Evolutionary conservation across 2,329 filamentous ascomycete genomes (phyloP).

Genomic region (Ophiocordyceps australis): DNA sequence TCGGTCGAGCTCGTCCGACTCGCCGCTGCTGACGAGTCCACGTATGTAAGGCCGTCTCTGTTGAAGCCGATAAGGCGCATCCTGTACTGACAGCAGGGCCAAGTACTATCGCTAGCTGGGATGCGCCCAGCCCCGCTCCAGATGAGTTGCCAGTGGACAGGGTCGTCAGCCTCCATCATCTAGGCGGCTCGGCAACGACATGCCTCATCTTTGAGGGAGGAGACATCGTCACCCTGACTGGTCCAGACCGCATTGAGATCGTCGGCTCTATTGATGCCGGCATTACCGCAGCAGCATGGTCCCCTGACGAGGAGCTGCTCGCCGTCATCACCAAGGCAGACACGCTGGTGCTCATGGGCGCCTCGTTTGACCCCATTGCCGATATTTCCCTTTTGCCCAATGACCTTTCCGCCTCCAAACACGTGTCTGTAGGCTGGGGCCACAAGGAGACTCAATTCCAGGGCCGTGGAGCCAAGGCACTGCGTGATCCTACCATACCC

Average conservation of each 20-base stretch:
- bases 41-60: too few species aligned
- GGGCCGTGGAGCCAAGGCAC: slow-evolving; percentile 67
- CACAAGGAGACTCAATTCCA: slow-evolving; percentile 98
- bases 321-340: slow-evolving; percentile 63
- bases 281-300: slow-evolving; percentile 81
- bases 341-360: slow-evolving; percentile 82
- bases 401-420: slow-evolving; percentile 73
- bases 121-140: slow-evolving; percentile 64
- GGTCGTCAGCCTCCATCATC: slow-evolving; percentile 67
- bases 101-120: slow-evolving; percentile 60
- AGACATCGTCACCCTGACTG: slow-evolving; percentile 71
- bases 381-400: slow-evolving; percentile 55
- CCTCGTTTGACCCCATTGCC: slow-evolving; percentile 69
- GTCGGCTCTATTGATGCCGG: slow-evolving; percentile 87
- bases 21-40: too few species aligned
- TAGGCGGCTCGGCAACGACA: slow-evolving; percentile 59
- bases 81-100: too few species aligned
- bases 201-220: slow-evolving; percentile 79
- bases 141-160: slow-evolving; percentile 58
- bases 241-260: slow-evolving; percentile 77
- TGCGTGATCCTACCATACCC: slow-evolving; percentile 86
- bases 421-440: slow-evolving; percentile 95
- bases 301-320: slow-evolving; percentile 83
- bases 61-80: too few species aligned
- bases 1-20: slow-evolving; percentile 54